Evolutionary conservation across 148 eudicot species (phyloP).

Genomic region (Fagopyrum tataricum): DNA sequence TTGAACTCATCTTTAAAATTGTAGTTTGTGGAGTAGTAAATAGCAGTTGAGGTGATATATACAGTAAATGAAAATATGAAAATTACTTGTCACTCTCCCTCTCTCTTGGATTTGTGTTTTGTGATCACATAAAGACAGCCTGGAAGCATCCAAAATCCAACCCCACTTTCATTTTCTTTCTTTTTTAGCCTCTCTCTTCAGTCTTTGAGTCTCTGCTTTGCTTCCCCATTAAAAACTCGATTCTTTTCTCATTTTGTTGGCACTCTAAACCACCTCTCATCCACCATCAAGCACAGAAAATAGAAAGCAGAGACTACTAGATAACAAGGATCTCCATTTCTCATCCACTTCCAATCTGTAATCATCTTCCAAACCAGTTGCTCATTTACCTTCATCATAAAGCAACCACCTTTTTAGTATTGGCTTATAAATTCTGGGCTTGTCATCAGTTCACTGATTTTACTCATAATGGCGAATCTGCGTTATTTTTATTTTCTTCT

Average conservation of each 20-base stretch:
- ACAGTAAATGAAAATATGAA: background rate
- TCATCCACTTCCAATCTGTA: background rate
- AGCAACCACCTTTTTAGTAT: background rate
- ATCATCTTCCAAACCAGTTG: background rate
- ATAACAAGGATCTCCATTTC: background rate
- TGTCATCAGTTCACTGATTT: background rate
- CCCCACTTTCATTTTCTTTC: conserved; percentile 10
- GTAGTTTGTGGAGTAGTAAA: too few relatives aligned
- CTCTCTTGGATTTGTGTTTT: background rate
- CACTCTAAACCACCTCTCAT: conserved; percentile 4
- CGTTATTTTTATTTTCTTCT: conserved; percentile 15
- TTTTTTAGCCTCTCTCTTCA: background rate
- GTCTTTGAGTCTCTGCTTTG: background rate
- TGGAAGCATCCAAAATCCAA: conserved; percentile 20
- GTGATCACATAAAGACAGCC: conserved; percentile 21
- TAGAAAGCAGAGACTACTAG: background rate
- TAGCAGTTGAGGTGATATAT: too few relatives aligned
- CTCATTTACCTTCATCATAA: background rate
- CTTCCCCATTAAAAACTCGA: background rate
- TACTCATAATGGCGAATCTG: background rate
- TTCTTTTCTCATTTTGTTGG: background rate
- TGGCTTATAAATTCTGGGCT: background rate
- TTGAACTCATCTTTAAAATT: too few relatives aligned
- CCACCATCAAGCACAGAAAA: conserved; percentile 5
- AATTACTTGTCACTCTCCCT: background rate